Evolutionary conservation across 2,329 filamentous ascomycete species (phyloP), one percentile per base, ranked within the genome.

Genomic region (Thelonectria olida): DNA sequence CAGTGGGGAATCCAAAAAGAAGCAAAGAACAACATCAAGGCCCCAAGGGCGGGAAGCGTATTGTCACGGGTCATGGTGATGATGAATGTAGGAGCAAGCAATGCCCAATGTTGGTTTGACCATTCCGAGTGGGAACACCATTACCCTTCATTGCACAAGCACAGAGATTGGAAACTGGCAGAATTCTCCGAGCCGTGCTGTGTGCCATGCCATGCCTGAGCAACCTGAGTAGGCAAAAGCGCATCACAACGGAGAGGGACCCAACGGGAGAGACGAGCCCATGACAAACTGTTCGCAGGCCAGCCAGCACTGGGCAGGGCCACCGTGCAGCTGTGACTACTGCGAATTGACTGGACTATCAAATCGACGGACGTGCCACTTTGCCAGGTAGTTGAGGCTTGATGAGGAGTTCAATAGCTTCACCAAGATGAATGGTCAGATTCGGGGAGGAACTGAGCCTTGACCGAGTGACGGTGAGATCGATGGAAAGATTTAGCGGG

Each of bases 181-280:
- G 60, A 71, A 71, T 71, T 71, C 68, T 70, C 68, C 68, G 68
- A 71, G 50, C 62, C 52, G 58, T 68, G 59, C 36, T 60, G 59
- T 55, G 54, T 45, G n/a, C n/a, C 49, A 66, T 63, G 39, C 17
- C 48, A n/a, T n/a, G n/a, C n/a, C 58, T 57, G 61, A 67, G 53
- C 50, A 27, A 69, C 61, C 25, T 56, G 61, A 58, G 54, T 41
- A 58, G 31, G 44, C 53, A 49, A 49, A 36, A 53, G 54, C 41
- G 28, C 48, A 49, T 49, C 23, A 38, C 50, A 54, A 47, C 31
- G 34, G 13, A 19, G 45, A 41, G 39, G 23, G 31, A 48, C 48
- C 22, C 27, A 49, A 15, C 19, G 23, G 28, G 39, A 54, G 39
- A n/a, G 34, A 31, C 6, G 22, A 27, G 2, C 23, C 19, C 36